These are phyloP conservation scores for Microstroma glucosiphilum DNA, from an alignment of 1,284 basidiomycete genomes.

Conservation along the genomic window DNA sequence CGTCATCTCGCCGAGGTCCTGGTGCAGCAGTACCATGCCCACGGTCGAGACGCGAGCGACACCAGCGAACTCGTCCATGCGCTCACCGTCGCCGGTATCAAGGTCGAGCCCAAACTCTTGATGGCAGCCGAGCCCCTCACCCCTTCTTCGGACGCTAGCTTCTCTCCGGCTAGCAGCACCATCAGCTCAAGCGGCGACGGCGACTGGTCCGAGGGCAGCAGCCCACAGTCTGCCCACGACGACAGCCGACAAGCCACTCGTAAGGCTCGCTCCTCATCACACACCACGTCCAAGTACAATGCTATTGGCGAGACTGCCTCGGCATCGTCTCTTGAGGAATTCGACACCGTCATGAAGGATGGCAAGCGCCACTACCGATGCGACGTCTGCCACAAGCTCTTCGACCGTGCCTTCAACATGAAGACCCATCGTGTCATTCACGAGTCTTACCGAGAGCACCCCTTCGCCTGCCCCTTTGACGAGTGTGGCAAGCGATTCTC, in stretches of 20 bases:
- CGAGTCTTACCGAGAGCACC: conserved; percentile 26
- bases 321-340: background rate
- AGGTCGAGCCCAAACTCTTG: conserved; percentile 9
- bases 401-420: conserved; percentile 43
- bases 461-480: conserved; percentile 29
- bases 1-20: conserved; percentile 1
- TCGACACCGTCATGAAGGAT: conserved; percentile 4
- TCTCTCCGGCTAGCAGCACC: background rate
- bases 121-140: background rate
- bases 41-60: conserved; percentile 1
- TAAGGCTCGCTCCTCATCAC: conserved; percentile 14
- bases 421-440: conserved; percentile 37
- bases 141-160: background rate
- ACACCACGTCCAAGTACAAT: conserved; percentile 1
- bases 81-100: conserved; percentile 12
- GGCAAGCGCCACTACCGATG: conserved; percentile 33
- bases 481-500: conserved; percentile 35
- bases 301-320: background rate
- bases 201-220: background rate
- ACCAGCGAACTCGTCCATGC: conserved; percentile 11
- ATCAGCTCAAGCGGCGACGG: background rate
- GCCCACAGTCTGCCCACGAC: background rate
- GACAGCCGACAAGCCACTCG: background rate
- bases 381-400: conserved; percentile 30
- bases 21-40: conserved; percentile 13